Base-by-base conservation (phyloP, 2,329 filamentous ascomycete species). In the Arthrinium phaeospermum region DNA sequence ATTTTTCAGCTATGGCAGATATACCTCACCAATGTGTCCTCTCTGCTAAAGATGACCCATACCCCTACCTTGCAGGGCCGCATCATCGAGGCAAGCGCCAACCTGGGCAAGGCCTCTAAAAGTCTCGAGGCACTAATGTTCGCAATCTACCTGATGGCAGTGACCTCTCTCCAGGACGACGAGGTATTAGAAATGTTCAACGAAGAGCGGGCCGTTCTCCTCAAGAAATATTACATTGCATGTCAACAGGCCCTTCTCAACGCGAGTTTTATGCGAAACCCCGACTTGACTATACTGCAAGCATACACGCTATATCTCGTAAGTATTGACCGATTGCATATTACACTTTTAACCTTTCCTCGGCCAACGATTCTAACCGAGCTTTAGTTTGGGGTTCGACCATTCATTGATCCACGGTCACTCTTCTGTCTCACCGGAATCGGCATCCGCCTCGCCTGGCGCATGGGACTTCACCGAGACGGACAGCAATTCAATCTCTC, bases 21-120 rank as follows among this genome's bases (percentile, higher is more conserved):
- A 22, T 94, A 92, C 77, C 86, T 93, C 57, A 88, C 90, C 74
- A 93, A 93, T 76, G 89, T 93, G 75, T 91, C 93, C 75, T 91
- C 91, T 0, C 79, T 94, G 7, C 84, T 93, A 67, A 93, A 93
- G 77, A 85, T 93, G 71, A 91, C 90, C 0, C 92, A 94, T 77
- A 88, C 89, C 0, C 91, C 91, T 0, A 92, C 87, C 1, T 82
- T 93, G 0, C 91, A 93, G 78, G 83, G 82, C n/a, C 87, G 87
- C 70, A 87, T 94, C 51, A 88, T 93, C 69, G 89, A 91, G 72
- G 90, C 90, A 10, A 87, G 87, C 47, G 86, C 87, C 3, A 85
- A 90, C 70, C 78, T 90, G 6, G 82, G 85, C 41, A 88, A 86
- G 74, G 86, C 91, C 4, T 82, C 86, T 1, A 87, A 85, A 70